Conservation (phyloP, 352 stramenopile genomes). For the Globisporangium paroecandrum region DNA sequence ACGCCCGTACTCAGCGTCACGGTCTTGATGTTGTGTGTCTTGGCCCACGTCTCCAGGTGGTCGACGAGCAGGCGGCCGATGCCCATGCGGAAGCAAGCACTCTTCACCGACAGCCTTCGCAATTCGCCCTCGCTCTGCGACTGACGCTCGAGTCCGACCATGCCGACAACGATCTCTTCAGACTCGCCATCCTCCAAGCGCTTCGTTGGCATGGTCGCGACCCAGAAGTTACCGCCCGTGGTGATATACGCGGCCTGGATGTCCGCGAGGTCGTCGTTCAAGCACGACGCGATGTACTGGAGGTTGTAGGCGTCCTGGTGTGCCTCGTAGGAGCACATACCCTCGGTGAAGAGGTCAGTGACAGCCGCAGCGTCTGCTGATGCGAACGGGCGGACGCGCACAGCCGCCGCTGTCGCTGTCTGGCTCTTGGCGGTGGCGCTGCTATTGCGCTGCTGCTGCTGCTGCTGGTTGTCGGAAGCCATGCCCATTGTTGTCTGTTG, state of each 20-base stretch:
- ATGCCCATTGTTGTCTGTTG: background rate
- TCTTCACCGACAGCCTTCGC: conserved; percentile 13
- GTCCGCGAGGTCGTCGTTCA: conserved; percentile 30
- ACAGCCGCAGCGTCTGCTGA: conserved; percentile 3
- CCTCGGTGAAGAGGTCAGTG: conserved; percentile 27
- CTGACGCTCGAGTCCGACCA: conserved; percentile 12
- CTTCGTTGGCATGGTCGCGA: conserved; percentile 17
- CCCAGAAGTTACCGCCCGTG: conserved; percentile 33
- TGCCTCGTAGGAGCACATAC: conserved; percentile 30
- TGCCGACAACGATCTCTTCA: conserved; percentile 13
- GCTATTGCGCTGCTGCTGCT: background rate
- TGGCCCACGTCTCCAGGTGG: conserved; percentile 17
- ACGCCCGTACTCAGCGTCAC: conserved; percentile 17
- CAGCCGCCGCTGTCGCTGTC: background rate
- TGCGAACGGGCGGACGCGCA: conserved; percentile 14
- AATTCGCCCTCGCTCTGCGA: conserved; percentile 7
- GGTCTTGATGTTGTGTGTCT: background rate
- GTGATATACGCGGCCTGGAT: conserved; percentile 25
- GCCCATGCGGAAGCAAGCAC: conserved; percentile 1
- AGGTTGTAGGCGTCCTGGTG: conserved; percentile 25
- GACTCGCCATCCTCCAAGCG: too few species aligned
- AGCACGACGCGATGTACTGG: conserved; percentile 24
- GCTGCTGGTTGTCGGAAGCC: background rate
- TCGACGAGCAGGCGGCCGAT: conserved; percentile 14
- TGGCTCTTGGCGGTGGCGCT: background rate